Evolutionary conservation across 495 filamentous ascomycete genomes (phyloP).

Genomic region (Collariella sp.): DNA sequence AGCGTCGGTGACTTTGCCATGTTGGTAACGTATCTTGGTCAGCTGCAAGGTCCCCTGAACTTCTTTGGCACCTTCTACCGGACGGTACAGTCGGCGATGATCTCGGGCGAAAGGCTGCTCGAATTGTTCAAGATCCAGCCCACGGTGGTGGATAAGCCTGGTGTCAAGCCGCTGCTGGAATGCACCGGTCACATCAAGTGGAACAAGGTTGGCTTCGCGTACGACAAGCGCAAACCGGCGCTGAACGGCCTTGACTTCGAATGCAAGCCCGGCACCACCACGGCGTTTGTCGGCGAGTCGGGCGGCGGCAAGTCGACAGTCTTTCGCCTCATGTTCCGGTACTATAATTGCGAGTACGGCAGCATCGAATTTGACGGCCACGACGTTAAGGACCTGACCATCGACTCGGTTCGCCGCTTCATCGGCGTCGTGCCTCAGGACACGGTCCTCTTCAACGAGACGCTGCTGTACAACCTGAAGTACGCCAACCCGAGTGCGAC

Average conservation of each 20-base stretch:
- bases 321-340: conserved; percentile 84
- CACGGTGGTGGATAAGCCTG: no score
- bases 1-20: conserved; percentile 70
- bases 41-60: conserved; percentile 84
- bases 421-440: no score
- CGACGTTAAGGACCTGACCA: conserved; percentile 73
- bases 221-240: no score
- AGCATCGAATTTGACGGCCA: conserved; percentile 72
- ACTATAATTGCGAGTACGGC: conserved; percentile 71
- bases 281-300: conserved; percentile 87
- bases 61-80: conserved; percentile 97
- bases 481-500: conserved; percentile 79
- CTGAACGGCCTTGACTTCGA: conserved; percentile 69
- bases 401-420: conserved; percentile 92
- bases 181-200: no score
- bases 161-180: no score
- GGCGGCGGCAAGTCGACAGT: conserved; percentile 93
- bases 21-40: conserved; percentile 79
- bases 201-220: no score
- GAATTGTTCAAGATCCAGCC: no score
- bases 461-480: conserved; percentile 85
- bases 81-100: no score
- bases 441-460: conserved; percentile 89
- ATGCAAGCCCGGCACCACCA: conserved; percentile 77
- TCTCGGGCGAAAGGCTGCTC: no score